Percentiles rank a stretch among this genome's conserved stretches.
These are phyloP conservation scores for Penicillium salamii DNA, from an alignment of 495 filamentous ascomycete genomes.

Conservation along the genomic window DNA sequence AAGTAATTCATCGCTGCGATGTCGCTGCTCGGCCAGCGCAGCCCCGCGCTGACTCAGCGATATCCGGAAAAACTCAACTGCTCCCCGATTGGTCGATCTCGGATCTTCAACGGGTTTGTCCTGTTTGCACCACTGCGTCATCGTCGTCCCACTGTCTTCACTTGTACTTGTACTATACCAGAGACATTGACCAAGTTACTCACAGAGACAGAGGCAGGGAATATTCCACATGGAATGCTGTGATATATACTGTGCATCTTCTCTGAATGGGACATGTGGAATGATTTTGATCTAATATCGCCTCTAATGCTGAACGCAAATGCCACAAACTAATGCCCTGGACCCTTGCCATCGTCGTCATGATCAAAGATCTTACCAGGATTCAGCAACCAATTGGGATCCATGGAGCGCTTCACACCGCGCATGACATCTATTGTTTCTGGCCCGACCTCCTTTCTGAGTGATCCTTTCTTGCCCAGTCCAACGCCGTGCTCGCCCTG, in stretches of 20 bases:
- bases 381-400: constrained; percentile 89
- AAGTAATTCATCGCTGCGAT: constrained; percentile 31
- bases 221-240: too few species aligned
- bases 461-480: constrained; percentile 78
- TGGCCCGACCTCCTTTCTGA: constrained; percentile 77
- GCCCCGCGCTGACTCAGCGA: constrained; percentile 40
- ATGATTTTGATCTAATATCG: too few species aligned
- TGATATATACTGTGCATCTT: too few species aligned
- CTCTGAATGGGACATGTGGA: too few species aligned
- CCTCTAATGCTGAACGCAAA: too few species aligned
- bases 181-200: too few species aligned
- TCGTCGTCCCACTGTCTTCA: too few species aligned
- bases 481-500: constrained; percentile 86
- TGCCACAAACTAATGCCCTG: constrained; percentile 6
- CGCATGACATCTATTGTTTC: constrained; percentile 85
- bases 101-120: constrained; percentile 1
- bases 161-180: too few species aligned
- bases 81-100: constrained; percentile 13
- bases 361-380: constrained; percentile 84
- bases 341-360: neutral
- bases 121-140: constrained; percentile 1
- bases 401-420: constrained; percentile 76
- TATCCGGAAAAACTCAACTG: constrained; percentile 1
- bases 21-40: constrained; percentile 29
- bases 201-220: too few species aligned